phyloP scores from a whole-genome alignment of 768 basidiomycete genomes.

The Tylopilus sp. region DNA sequence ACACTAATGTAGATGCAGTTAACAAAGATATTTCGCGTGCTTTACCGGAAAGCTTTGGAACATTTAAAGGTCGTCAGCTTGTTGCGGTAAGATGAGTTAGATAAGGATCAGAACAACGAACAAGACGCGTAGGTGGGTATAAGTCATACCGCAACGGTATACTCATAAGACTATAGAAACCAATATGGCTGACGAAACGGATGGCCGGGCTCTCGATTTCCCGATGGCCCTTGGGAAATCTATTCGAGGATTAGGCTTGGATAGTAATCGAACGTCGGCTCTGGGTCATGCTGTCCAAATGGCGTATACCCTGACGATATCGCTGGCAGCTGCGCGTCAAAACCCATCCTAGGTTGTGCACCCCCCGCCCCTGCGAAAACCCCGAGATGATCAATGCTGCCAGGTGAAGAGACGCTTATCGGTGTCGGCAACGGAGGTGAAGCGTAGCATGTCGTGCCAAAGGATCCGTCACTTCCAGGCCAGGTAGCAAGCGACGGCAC shows the following conservation, averaged over 20 bases:
- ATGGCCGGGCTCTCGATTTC: neutral
- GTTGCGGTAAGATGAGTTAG: constrained; percentile 2
- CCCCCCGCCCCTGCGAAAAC: constrained; percentile 59
- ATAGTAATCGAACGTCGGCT: constrained; percentile 30
- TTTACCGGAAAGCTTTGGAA: constrained; percentile 7
- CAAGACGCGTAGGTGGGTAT: constrained; percentile 13
- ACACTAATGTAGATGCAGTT: constrained; percentile 16
- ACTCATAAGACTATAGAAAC: constrained; percentile 9
- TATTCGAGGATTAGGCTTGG: constrained; percentile 26
- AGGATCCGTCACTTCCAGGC: constrained; percentile 19
- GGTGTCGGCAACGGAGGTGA: constrained; percentile 39
- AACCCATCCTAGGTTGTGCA: constrained; percentile 23
- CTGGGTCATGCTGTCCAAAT: constrained; percentile 27
- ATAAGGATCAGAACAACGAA: constrained; percentile 1
- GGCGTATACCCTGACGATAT: constrained; percentile 28
- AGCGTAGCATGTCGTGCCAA: constrained; percentile 20
- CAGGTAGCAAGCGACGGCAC: constrained; percentile 25
- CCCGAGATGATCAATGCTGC: constrained; percentile 36
- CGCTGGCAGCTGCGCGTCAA: constrained; percentile 22
- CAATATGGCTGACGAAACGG: neutral
- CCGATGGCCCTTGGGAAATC: neutral
- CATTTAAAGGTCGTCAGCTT: constrained; percentile 4
- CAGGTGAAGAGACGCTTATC: constrained; percentile 34
- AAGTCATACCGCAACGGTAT: constrained; percentile 11
- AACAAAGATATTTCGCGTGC: neutral